Evolutionary conservation across 768 basidiomycete genomes (phyloP).

Genomic region (Postia placenta): DNA sequence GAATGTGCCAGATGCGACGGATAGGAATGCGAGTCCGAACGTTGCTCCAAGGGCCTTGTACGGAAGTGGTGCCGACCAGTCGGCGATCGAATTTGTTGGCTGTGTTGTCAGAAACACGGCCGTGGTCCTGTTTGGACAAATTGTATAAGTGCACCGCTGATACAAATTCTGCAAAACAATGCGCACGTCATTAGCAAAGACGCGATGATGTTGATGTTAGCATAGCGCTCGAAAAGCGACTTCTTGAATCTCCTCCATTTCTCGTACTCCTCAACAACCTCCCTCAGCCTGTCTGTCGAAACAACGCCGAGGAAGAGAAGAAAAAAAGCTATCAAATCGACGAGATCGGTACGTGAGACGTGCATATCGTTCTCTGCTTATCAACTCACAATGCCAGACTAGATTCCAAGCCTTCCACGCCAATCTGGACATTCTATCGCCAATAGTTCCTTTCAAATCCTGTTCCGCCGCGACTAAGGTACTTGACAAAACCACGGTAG

Average conservation of each 20-base stretch:
- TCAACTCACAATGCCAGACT: no score
- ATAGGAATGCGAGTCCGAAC: not conserved
- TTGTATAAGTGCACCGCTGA: no score
- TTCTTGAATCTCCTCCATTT: not conserved
- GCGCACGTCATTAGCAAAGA: not conserved
- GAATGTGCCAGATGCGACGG: not conserved
- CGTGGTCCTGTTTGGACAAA: not conserved
- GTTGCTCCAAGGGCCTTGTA: not conserved
- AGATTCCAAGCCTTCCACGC: no score
- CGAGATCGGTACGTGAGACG: no score
- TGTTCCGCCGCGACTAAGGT: no score
- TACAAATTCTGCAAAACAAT: no score
- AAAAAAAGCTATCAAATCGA: no score
- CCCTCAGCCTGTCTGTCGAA: not conserved
- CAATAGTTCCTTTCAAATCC: no score
- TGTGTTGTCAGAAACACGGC: not conserved
- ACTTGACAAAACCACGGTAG: no score
- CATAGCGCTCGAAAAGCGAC: not conserved
- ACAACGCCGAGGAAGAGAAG: not conserved
- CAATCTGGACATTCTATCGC: no score
- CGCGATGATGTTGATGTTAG: not conserved
- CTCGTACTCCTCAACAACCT: not conserved
- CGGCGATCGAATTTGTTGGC: not conserved
- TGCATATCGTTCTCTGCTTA: no score
- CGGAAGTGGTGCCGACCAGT: not conserved